Conservation (phyloP, 768 basidiomycete genomes). For the Lentinula sp. region DNA sequence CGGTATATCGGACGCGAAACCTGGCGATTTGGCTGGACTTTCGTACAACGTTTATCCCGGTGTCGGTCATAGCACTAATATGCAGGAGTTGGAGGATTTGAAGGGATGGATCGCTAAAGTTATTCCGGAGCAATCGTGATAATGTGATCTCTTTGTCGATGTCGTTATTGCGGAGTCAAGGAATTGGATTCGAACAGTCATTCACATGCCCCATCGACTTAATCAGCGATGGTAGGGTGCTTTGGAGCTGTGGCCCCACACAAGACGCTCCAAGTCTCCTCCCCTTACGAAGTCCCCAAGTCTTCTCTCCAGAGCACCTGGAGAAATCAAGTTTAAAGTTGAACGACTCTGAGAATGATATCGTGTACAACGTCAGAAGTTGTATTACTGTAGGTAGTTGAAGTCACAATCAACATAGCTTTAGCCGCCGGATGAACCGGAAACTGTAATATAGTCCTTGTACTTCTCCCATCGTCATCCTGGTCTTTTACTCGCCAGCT, state of each 20-base stretch:
- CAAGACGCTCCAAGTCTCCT: too few relatives aligned
- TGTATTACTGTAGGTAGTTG: background rate
- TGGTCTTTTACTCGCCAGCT: background rate
- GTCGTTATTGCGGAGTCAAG: too few relatives aligned
- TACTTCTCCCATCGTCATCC: background rate
- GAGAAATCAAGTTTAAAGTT: too few relatives aligned
- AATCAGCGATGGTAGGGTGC: too few relatives aligned
- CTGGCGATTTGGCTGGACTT: slow-evolving; percentile 44
- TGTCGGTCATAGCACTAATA: slow-evolving; percentile 59
- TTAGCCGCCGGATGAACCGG: background rate
- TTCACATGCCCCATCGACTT: too few relatives aligned
- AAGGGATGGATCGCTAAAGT: slow-evolving; percentile 62
- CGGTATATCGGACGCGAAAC: slow-evolving; percentile 38
- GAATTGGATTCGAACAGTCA: too few relatives aligned
- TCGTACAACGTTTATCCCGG: slow-evolving; percentile 63
- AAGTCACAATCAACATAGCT: background rate
- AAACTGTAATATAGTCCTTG: background rate
- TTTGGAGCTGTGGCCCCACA: too few relatives aligned
- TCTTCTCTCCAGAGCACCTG: too few relatives aligned
- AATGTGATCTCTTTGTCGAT: too few relatives aligned
- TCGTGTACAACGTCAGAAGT: background rate
- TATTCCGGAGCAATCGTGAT: slow-evolving; percentile 24
- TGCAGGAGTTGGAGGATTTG: slow-evolving; percentile 65
- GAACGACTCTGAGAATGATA: too few relatives aligned
- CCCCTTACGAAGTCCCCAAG: too few relatives aligned